Percentiles rank a stretch among this genome's conserved stretches.
Evolutionary conservation across 345 rosid genomes (phyloP).

Genomic region (Melastoma malabathricum): DNA sequence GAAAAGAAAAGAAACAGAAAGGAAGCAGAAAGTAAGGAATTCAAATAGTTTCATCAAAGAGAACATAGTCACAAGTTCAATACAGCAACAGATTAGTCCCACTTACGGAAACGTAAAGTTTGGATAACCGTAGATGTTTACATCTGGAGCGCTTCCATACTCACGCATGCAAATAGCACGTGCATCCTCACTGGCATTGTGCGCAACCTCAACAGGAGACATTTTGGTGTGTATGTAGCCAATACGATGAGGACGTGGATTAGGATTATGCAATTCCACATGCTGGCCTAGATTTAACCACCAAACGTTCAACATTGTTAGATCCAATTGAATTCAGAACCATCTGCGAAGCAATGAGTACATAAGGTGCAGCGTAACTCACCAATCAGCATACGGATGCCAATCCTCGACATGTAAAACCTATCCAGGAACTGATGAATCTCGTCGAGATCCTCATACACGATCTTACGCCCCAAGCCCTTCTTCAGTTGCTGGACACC

Average conservation of each 20-base stretch:
- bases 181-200: constrained; percentile 84
- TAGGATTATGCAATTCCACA: constrained; percentile 92
- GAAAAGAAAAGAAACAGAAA: constrained; percentile 2
- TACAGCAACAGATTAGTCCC: background rate
- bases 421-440: constrained; percentile 84
- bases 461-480: constrained; percentile 38
- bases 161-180: constrained; percentile 71
- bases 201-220: constrained; percentile 90
- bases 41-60: background rate
- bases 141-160: constrained; percentile 78
- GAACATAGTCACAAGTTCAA: too few relatives aligned
- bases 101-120: constrained; percentile 91
- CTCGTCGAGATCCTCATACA: constrained; percentile 55
- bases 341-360: too few relatives aligned
- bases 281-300: constrained; percentile 76
- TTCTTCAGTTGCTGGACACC: constrained; percentile 95
- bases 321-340: background rate
- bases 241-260: constrained; percentile 64
- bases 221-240: constrained; percentile 90
- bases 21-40: background rate
- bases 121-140: constrained; percentile 79
- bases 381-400: constrained; percentile 8
- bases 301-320: constrained; percentile 6
- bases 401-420: constrained; percentile 10
- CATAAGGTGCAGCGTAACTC: background rate